Base-by-base conservation (phyloP, 1,284 basidiomycete species). In the Gomphus sp. region DNA sequence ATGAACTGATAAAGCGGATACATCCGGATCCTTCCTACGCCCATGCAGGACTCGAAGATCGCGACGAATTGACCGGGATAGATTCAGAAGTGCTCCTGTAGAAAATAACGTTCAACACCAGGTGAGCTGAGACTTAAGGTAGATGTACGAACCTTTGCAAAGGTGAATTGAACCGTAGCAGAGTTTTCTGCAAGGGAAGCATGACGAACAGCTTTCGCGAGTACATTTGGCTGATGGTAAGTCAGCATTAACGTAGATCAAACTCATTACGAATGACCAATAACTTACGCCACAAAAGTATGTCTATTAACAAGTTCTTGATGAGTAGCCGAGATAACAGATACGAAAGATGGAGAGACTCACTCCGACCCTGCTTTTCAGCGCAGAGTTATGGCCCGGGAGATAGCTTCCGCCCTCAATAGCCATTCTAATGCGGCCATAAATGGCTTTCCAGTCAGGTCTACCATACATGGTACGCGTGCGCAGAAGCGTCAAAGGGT, bases 381-480 rank as follows among this genome's bases (percentile, higher is more conserved):
- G 73, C 64, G 89, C 87, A 8, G 85, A 79, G 62, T 85, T 86
- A 64, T 78, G 79, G 41, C 90, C 89, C 16, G 88, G 84, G 43
- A 93, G 74, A 69, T 93, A 93, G 60, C 81, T 81, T 16, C 90
- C 90, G 41, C 74, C 72, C 70, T 93, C 88, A 66, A 95, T 89
- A 3, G 86, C 84, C 63, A 80, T 77, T 63, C 78, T 79, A 70
- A 93, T 81, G 60, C 80, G 78, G 18, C 75, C 71, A 68, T 91
- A 94, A 67, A 95, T 88, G 49, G 77, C 72, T 69, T 82, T 84
- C 85, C 89, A 95, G 68, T 94, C 84, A 14, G 92, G 92, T 54
- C 92, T 85, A 28, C 93, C 91, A 68, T 89, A 95, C 77, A 87
- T 87, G 9, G 92, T 94, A 50, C 88, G 85, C 14, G 89, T 84